Conservation (phyloP, 2,329 filamentous ascomycete species). For the Leptographium radiaticola region DNA sequence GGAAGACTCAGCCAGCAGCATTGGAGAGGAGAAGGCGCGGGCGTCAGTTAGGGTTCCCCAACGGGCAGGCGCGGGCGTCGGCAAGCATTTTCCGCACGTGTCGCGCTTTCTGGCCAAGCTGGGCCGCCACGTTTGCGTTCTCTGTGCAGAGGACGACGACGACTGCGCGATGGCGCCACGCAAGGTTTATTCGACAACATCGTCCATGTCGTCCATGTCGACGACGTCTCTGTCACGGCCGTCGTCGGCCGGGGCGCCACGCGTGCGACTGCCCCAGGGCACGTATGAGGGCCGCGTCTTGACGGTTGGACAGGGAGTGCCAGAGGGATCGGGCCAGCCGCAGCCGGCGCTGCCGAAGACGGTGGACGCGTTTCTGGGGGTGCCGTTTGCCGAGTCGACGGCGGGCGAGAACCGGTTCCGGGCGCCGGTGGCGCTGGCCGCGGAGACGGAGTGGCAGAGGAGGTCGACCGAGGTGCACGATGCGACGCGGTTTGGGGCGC, state of each 20-base stretch:
- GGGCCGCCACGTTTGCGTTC: too few species aligned
- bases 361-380: constrained; percentile 34
- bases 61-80: background rate
- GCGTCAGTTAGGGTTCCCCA: too few species aligned
- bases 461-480: constrained; percentile 5
- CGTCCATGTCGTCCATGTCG: background rate
- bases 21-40: too few species aligned
- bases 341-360: constrained; percentile 6
- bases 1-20: background rate
- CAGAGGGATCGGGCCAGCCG: background rate
- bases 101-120: too few species aligned
- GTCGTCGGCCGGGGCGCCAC: constrained; percentile 1
- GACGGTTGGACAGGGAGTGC: constrained; percentile 4
- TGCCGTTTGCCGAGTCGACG: constrained; percentile 34
- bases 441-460: background rate
- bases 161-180: background rate
- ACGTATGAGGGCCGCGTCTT: constrained; percentile 21
- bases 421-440: constrained; percentile 22
- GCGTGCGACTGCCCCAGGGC: constrained; percentile 24
- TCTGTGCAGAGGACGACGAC: too few species aligned
- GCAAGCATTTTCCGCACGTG: background rate
- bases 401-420: constrained; percentile 31
- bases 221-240: background rate
- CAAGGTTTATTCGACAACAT: background rate
- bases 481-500: constrained; percentile 6